phyloP scores from a whole-genome alignment of 108 stramenopile species.

The Nannochloropsis oceanica region DNA sequence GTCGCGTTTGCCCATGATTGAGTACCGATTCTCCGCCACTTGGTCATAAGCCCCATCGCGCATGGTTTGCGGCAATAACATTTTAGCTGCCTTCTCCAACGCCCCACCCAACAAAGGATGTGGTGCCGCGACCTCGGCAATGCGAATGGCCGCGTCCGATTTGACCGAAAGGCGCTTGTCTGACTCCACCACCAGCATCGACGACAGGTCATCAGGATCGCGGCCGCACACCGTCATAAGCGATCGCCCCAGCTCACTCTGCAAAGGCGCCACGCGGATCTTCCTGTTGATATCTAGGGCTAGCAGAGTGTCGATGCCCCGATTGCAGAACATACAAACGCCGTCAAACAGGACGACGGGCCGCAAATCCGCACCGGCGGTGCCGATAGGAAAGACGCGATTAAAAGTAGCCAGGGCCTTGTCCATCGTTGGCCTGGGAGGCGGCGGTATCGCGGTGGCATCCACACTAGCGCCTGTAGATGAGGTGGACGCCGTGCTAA shows the following conservation, averaged over 20 bases:
- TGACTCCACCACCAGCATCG: not conserved
- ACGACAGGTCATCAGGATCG: not conserved
- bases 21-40: constrained; percentile 24
- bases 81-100: not conserved
- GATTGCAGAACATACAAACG: not conserved
- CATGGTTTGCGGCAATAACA: not conserved
- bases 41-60: constrained; percentile 17
- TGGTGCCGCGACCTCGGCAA: not conserved
- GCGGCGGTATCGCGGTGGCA: not conserved
- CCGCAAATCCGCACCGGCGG: not conserved
- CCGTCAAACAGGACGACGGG: not conserved
- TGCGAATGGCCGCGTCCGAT: not conserved
- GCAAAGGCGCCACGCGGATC: not conserved
- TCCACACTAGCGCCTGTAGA: not conserved
- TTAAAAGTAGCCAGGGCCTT: not conserved
- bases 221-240: not conserved
- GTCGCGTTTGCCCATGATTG: constrained; percentile 14
- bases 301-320: not conserved
- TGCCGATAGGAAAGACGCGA: not conserved
- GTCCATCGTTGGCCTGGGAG: not conserved
- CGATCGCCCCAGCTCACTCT: not conserved
- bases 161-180: not conserved
- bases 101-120: not conserved
- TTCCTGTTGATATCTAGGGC: not conserved
- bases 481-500: not conserved